Evolutionary conservation across 1,284 basidiomycete genomes (phyloP).

Genomic region (Ceratobasidium sp.): DNA sequence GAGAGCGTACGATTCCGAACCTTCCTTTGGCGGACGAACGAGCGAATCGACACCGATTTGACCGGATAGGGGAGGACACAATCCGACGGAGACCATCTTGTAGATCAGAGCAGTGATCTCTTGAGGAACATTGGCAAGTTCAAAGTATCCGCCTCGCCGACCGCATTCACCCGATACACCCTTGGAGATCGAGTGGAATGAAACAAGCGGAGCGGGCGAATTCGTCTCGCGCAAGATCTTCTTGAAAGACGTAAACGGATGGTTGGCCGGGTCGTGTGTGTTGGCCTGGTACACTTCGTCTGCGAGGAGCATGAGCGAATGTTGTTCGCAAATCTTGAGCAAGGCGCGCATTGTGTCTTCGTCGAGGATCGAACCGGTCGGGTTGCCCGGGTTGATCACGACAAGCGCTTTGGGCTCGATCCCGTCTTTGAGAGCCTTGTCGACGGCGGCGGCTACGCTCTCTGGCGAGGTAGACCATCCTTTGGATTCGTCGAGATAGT

Average conservation of each 20-base stretch:
- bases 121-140: conserved; percentile 78
- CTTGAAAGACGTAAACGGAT: conserved; percentile 92
- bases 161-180: conserved; percentile 95
- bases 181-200: conserved; percentile 96
- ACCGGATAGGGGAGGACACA: conserved; percentile 88
- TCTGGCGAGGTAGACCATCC: conserved; percentile 86
- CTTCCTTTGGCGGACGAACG: conserved; percentile 81
- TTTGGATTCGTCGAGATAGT: conserved; percentile 84
- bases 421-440: conserved; percentile 70
- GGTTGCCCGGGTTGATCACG: conserved; percentile 96
- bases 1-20: conserved; percentile 74
- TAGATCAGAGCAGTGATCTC: conserved; percentile 86
- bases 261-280: conserved; percentile 70
- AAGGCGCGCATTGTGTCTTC: conserved; percentile 74
- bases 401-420: conserved; percentile 81
- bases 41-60: conserved; percentile 92
- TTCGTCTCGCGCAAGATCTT: conserved; percentile 72
- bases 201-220: conserved; percentile 79
- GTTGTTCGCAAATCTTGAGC: conserved; percentile 80
- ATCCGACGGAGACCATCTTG: conserved; percentile 90
- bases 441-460: conserved; percentile 73
- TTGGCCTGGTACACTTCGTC: conserved; percentile 97
- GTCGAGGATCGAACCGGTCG: conserved; percentile 85
- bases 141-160: conserved; percentile 92
- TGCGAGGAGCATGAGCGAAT: conserved; percentile 87